These are phyloP conservation scores for Parachaetomium inaequale DNA, from an alignment of 495 filamentous ascomycete species.

Conservation along the genomic window DNA sequence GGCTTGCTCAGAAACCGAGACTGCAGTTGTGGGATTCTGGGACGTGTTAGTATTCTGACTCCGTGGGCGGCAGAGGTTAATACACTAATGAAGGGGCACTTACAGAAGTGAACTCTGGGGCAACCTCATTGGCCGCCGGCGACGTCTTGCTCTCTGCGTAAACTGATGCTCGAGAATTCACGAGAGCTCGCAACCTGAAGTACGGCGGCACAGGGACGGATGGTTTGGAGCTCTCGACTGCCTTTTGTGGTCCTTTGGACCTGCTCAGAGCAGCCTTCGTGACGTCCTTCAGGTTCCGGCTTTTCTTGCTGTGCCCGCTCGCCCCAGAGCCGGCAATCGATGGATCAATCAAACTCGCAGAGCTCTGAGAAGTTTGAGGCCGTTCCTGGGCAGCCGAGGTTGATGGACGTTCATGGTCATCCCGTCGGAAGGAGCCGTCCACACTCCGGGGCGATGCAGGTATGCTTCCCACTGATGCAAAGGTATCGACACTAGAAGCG, in stretches of 20 bases:
- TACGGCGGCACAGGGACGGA: conserved; percentile 17
- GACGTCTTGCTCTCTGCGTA: background rate
- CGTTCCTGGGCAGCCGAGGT: background rate
- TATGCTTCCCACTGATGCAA: background rate
- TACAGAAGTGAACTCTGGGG: conserved; percentile 3
- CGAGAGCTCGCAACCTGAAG: conserved; percentile 17
- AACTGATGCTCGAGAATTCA: conserved; percentile 15
- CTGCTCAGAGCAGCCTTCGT: conserved; percentile 27
- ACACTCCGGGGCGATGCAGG: background rate
- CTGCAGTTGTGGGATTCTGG: background rate
- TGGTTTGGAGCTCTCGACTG: conserved; percentile 2
- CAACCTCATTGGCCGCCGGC: background rate
- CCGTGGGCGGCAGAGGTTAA: background rate
- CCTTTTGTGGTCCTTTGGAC: conserved; percentile 11
- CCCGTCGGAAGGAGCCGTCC: background rate
- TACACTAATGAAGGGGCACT: background rate
- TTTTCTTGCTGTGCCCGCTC: conserved; percentile 22
- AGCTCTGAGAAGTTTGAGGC: conserved; percentile 24
- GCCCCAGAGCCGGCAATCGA: conserved; percentile 20
- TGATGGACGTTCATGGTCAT: background rate
- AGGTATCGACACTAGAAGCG: background rate
- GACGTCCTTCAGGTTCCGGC: conserved; percentile 28
- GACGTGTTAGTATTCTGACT: background rate
- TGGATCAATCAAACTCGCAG: conserved; percentile 14
- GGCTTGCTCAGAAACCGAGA: background rate